phyloP scores from a whole-genome alignment of 768 basidiomycete genomes.

The Leccinum disarticulatum region DNA sequence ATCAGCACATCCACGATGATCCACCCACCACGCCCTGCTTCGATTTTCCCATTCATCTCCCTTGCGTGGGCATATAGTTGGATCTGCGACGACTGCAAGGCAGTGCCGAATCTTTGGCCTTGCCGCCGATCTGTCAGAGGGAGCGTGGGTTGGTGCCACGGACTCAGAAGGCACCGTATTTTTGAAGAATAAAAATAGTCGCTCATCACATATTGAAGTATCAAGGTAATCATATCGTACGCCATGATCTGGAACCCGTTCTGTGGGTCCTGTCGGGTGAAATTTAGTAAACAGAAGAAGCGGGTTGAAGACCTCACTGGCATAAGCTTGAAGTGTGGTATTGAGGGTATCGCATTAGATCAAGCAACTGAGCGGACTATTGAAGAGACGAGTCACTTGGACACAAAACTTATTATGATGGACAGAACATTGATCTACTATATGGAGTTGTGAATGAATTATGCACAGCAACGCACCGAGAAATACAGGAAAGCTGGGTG shows the following conservation, averaged over 20 bases:
- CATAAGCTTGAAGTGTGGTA: neutral
- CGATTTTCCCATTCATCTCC: too few species aligned
- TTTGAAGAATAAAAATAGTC: neutral
- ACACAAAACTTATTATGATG: neutral
- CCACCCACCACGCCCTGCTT: too few species aligned
- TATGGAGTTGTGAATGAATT: neutral
- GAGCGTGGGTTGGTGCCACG: too few species aligned
- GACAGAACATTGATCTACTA: neutral
- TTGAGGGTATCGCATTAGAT: neutral
- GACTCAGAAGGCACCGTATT: too few species aligned
- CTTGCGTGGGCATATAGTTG: too few species aligned
- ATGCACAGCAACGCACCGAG: neutral
- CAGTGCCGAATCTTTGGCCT: too few species aligned
- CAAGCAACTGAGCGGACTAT: neutral
- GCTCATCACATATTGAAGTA: neutral
- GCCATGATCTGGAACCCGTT: neutral
- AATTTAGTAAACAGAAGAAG: neutral
- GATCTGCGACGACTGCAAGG: too few species aligned
- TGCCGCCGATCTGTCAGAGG: too few species aligned
- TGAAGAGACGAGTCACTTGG: slow-evolving; percentile 6
- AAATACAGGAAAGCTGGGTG: neutral
- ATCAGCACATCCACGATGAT: too few species aligned
- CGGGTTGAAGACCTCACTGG: neutral
- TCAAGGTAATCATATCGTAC: neutral
- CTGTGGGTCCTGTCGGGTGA: slow-evolving; percentile 3